These are phyloP conservation scores for Aureobasidium uvarum DNA, from an alignment of 2,329 filamentous ascomycete genomes.

Conservation along the genomic window DNA sequence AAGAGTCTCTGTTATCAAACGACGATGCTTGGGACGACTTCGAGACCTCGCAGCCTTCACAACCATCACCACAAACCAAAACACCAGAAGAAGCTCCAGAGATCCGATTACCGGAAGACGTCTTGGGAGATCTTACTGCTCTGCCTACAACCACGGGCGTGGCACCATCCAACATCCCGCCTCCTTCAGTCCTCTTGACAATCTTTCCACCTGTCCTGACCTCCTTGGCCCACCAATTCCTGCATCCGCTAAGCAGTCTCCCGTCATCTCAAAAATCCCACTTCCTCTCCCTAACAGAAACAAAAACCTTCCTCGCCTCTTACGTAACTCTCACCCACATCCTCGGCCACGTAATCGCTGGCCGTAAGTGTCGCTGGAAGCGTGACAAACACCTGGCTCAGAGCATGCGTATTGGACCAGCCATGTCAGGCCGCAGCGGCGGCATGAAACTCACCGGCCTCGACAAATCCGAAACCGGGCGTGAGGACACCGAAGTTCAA, in stretches of 20 bases:
- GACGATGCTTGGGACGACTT: conserved; percentile 48
- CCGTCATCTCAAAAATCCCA: conserved; percentile 57
- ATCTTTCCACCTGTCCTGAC: conserved; percentile 70
- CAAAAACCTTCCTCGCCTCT: conserved; percentile 61
- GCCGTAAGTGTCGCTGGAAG: conserved; percentile 85
- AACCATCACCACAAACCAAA: background rate
- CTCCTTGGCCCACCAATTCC: conserved; percentile 62
- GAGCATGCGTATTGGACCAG: conserved; percentile 79
- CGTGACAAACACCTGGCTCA: conserved; percentile 81
- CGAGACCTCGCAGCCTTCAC: conserved; percentile 32
- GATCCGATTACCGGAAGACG: conserved; percentile 20
- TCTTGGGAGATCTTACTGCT: conserved; percentile 10
- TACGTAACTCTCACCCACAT: conserved; percentile 65
- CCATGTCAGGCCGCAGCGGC: conserved; percentile 65
- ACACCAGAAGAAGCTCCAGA: background rate
- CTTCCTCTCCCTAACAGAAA: conserved; percentile 59
- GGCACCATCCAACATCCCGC: conserved; percentile 83
- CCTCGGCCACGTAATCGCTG: conserved; percentile 76
- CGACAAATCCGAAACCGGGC: conserved; percentile 75
- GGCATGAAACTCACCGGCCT: conserved; percentile 90
- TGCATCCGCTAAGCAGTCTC: conserved; percentile 58
- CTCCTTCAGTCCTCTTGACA: conserved; percentile 77
- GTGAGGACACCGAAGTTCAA: conserved; percentile 80
- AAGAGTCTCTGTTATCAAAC: conserved; percentile 10
- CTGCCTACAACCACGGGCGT: conserved; percentile 34